These are phyloP conservation scores for Sphaerosporella brunnea DNA, from an alignment of 495 filamentous ascomycete genomes.

Conservation along the genomic window DNA sequence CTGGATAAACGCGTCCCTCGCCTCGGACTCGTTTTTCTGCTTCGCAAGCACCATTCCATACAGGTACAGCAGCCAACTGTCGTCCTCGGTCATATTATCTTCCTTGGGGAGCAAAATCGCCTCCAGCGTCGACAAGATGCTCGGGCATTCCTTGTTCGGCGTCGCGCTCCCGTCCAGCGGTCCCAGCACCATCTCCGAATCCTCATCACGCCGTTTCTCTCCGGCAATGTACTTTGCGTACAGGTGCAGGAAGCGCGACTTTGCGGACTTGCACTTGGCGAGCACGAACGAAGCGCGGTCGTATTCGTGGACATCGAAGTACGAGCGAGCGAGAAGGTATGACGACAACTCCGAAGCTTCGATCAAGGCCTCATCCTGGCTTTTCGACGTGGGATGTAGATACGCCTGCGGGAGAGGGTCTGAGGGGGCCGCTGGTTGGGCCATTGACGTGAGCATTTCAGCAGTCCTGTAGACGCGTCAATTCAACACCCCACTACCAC, in stretches of 20 bases:
- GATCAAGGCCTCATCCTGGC: slow-evolving; percentile 51
- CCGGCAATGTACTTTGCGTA: slow-evolving; percentile 87
- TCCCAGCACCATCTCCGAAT: slow-evolving; percentile 92
- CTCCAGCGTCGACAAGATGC: slow-evolving; percentile 56
- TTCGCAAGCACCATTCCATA: slow-evolving; percentile 83
- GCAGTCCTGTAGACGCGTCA: slow-evolving; percentile 51
- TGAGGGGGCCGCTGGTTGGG: slow-evolving; percentile 23
- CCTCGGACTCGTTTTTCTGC: slow-evolving; percentile 69
- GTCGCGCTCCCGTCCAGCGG: slow-evolving; percentile 72
- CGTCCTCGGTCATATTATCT: slow-evolving; percentile 41
- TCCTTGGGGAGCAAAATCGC: slow-evolving; percentile 48
- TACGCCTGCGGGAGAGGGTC: slow-evolving; percentile 22
- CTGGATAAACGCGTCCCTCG: slow-evolving; percentile 61
- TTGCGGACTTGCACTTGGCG: slow-evolving; percentile 16
- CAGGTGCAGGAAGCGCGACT: slow-evolving; percentile 54
- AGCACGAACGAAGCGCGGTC: slow-evolving; percentile 75
- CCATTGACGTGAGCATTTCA: slow-evolving; percentile 74
- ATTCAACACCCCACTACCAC: too few relatives aligned
- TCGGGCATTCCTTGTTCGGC: slow-evolving; percentile 62
- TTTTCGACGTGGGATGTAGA: slow-evolving; percentile 29
- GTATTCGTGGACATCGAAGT: slow-evolving; percentile 90
- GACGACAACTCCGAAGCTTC: slow-evolving; percentile 65
- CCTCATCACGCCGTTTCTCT: slow-evolving; percentile 91
- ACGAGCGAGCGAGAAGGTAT: slow-evolving; percentile 83
- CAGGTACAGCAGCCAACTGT: slow-evolving; percentile 93